Base-by-base conservation (phyloP, 169 alveolate species). In the Haemoproteus tartakovskyi region DNA sequence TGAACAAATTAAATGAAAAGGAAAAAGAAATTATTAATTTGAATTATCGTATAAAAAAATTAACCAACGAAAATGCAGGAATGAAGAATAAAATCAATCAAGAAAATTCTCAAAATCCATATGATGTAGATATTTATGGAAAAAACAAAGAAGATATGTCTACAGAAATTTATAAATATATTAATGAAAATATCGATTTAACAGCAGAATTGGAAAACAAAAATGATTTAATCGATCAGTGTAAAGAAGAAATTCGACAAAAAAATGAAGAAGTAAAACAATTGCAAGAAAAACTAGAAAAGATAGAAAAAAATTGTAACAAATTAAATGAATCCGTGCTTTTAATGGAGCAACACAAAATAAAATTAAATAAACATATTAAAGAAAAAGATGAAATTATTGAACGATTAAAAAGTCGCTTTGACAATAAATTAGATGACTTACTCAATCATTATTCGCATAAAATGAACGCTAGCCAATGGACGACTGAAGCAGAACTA, bases 321-420 rank as follows among this genome's bases (percentile, higher is more conserved):
- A 51, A 52, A 38, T 38, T 67, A 33, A 54, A 67, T 9, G 82
- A 67, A 1, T 67, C 82, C 3, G 26, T 67, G 6, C 14, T 16
- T 3, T 12, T 67, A 9, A 67, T 54, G 67, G 82, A 67, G 43
- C 41, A 54, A 14, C 41, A 67, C 38, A 67, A 67, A 57, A 22
- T 43, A 0, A 43, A 8, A 22, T 41, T 67, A 22, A 52, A 54
- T 38, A 27, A 37, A 12, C 57, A 67, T 46, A 67, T 67, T 19
- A 54, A 54, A 29, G 74, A 67, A 46, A 67, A 67, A 19, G 82
- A 67, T 46, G 82, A 67, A 0, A 54, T 67, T 3, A 67, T 67
- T 12, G 70, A 26, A 14, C n/a, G 8, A 0, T 41, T 67, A 21
- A 52, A 41, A 19, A 52, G 56, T 9, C 27, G 30, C 16, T 38